Conservation (phyloP, 73 alveolate genomes). For the Durusdinium trenchii region DNA sequence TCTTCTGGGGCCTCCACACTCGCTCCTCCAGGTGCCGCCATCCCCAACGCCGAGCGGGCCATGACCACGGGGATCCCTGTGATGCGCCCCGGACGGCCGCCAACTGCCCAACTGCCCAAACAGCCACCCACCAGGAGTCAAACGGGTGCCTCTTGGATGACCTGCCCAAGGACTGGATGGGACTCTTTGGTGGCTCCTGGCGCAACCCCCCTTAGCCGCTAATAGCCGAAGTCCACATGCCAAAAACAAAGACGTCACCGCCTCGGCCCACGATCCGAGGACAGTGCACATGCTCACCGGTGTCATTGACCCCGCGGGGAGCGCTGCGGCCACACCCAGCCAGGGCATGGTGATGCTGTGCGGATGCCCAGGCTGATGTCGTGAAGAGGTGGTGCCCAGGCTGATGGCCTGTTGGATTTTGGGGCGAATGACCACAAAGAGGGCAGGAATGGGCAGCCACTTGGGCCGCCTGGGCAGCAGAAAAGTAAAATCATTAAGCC, state of each 20-base stretch:
- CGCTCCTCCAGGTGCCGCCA: slow-evolving; percentile 50
- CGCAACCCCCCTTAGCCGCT: no score
- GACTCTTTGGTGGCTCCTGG: no score
- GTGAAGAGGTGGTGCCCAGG: neutral
- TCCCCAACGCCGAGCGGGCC: slow-evolving; percentile 79
- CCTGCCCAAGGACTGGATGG: no score
- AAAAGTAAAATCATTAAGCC: no score
- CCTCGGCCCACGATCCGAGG: neutral
- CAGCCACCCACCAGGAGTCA: no score
- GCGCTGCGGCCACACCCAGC: slow-evolving; percentile 74
- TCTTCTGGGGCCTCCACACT: neutral
- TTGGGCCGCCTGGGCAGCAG: no score
- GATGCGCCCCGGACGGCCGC: slow-evolving; percentile 29
- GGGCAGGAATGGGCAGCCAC: no score
- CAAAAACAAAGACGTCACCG: no score
- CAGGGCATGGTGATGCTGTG: slow-evolving; percentile 50
- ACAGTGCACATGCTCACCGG: slow-evolving; percentile 94
- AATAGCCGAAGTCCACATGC: no score
- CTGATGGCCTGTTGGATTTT: neutral
- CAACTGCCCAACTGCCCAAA: no score
- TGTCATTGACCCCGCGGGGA: slow-evolving; percentile 85
- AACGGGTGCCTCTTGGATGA: no score
- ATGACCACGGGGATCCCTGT: slow-evolving; percentile 85
- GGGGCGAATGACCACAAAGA: no score
- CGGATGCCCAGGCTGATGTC: neutral